phyloP scores from a whole-genome alignment of 768 basidiomycete genomes.

The Mycena vulgaris region DNA sequence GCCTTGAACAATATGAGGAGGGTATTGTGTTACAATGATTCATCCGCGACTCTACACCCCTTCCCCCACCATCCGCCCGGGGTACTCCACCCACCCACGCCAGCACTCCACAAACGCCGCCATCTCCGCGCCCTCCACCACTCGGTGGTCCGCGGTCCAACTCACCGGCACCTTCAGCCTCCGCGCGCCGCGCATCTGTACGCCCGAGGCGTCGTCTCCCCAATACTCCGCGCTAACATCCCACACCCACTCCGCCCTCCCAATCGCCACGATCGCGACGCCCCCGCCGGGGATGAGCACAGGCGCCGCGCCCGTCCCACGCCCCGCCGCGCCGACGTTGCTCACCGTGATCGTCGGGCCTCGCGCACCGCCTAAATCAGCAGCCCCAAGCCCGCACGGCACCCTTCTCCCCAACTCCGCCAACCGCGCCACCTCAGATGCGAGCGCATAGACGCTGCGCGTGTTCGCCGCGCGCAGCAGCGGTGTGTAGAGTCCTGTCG shows the following conservation, averaged over 20 bases:
- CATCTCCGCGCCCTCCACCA: conserved; percentile 91
- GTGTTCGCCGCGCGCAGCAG: conserved; percentile 71
- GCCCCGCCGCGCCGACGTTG: conserved; percentile 87
- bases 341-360: conserved; percentile 77
- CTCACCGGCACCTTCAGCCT: conserved; percentile 66
- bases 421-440: conserved; percentile 73
- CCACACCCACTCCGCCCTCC: conserved; percentile 37
- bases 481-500: conserved; percentile 88
- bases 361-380: conserved; percentile 44
- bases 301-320: conserved; percentile 78
- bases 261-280: conserved; percentile 38
- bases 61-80: conserved; percentile 76
- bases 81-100: conserved; percentile 85
- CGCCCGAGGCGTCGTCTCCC: conserved; percentile 39
- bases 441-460: conserved; percentile 71
- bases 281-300: conserved; percentile 88
- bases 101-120: conserved; percentile 91
- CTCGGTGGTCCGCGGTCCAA: conserved; percentile 91
- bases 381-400: conserved; percentile 73
- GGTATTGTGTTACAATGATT: too few relatives aligned
- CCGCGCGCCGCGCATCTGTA: conserved; percentile 35
- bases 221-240: conserved; percentile 20
- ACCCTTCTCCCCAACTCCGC: conserved; percentile 76
- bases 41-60: too few relatives aligned
- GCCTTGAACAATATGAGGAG: too few relatives aligned